Evolutionary conservation across 2,329 filamentous ascomycete species (phyloP), one percentile per base, ranked within the genome.

Genomic region (Diaporthe citri): DNA sequence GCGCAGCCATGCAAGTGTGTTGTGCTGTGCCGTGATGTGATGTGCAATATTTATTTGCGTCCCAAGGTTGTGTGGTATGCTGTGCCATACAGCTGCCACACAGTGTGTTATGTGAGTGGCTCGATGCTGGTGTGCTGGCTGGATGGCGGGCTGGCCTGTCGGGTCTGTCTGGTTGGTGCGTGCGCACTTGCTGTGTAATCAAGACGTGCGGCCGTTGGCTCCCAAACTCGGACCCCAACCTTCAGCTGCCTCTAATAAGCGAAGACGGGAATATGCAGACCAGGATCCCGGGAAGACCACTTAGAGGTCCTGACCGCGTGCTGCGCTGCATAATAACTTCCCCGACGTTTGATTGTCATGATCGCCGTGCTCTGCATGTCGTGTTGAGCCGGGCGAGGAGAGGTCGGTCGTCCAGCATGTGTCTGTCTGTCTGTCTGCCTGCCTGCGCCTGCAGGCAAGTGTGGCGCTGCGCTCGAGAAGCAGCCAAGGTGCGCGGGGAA

Each of bases 161-260:
- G 48, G 41, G 25, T n/a, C 36, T 20, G 56, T n/a, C 60, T 66
- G 41, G 25, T n/a, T 64, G 41, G 41, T 46, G 60, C 25, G 41
- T 46, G 60, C 25, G 20, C 34, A n/a, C 17, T 31, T 15, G 52
- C 52, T 56, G 28, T 15, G 6, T 20, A 10, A 31, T 31, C 4
- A 39, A 22, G 59, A 43, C 36, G 31, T 25, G 31, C n/a, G 64
- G 48, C 64, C 64, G 64, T 69, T 69, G 64, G 46, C 31, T 69
- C 64, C 64, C 48, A 69, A 41, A 28, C 46, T 55, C 66, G 28
- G 59, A 51, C 46, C 28, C 62, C 59, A 57, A 57, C n/a, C 31
- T n/a, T 66, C 71, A 72, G 71, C 71, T 72, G 46, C 57, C 25
- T 69, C 36, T 28, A 57, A 46, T 28, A 57, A 46, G 71, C 71